These are phyloP conservation scores for Persicaria tinctoria DNA, from an alignment of 148 eudicot genomes.

Conservation along the genomic window DNA sequence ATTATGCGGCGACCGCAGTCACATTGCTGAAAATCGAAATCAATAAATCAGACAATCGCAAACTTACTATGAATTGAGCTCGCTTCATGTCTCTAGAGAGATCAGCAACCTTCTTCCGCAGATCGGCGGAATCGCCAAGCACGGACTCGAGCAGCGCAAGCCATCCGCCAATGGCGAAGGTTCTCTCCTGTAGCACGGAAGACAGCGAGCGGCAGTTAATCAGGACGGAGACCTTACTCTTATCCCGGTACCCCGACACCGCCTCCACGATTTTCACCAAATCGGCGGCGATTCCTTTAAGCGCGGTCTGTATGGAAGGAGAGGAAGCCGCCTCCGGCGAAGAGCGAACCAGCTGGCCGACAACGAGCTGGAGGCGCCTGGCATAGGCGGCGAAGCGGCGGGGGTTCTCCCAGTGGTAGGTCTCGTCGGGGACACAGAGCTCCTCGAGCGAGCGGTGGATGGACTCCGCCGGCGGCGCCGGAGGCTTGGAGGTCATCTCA, in stretches of 20 bases:
- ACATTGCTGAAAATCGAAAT: not conserved
- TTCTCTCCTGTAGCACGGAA: slow-evolving; percentile 32
- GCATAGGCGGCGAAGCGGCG: slow-evolving; percentile 40
- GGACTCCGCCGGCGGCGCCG: slow-evolving; percentile 21
- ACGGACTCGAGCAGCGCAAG: slow-evolving; percentile 47
- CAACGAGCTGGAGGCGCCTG: slow-evolving; percentile 32
- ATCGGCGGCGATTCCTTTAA: slow-evolving; percentile 46
- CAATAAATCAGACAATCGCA: not conserved
- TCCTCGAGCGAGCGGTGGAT: slow-evolving; percentile 28
- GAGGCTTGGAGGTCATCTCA: slow-evolving; percentile 27
- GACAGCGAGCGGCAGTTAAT: slow-evolving; percentile 41
- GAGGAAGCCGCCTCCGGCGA: slow-evolving; percentile 28
- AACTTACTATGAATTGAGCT: slow-evolving; percentile 39
- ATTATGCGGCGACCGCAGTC: not conserved
- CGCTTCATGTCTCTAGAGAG: slow-evolving; percentile 58
- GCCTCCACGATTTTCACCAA: slow-evolving; percentile 31
- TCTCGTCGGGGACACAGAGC: slow-evolving; percentile 24
- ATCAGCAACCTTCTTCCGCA: slow-evolving; percentile 46
- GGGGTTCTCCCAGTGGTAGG: slow-evolving; percentile 40
- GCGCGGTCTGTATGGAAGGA: slow-evolving; percentile 38
- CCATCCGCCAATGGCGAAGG: slow-evolving; percentile 61
- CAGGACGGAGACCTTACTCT: slow-evolving; percentile 49
- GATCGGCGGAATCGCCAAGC: slow-evolving; percentile 25
- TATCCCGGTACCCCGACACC: slow-evolving; percentile 32
- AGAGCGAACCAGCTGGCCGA: slow-evolving; percentile 21